Percentiles rank a stretch among this genome's conserved stretches.
phyloP scores from a whole-genome alignment of 225 moss, liverwort and hornwort species.

The Pseudoscleropodium purum region DNA sequence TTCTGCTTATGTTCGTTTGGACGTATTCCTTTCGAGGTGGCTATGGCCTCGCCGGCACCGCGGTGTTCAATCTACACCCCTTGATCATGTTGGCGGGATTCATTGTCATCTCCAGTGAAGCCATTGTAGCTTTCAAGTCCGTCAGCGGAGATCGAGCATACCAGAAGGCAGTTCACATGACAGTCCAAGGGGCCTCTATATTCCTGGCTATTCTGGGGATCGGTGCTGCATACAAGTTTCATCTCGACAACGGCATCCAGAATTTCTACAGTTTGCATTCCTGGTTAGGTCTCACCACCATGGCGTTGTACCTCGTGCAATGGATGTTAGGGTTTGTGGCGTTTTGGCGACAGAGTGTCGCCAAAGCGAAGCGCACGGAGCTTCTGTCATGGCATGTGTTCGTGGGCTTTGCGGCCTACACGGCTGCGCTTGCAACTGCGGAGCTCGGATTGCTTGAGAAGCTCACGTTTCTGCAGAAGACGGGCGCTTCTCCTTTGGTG shows the following conservation, averaged over 20 bases:
- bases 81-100: conserved; percentile 75
- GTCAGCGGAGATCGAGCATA: background rate
- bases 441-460: conserved; percentile 77
- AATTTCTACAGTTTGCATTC: conserved; percentile 97
- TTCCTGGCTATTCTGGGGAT: conserved; percentile 47
- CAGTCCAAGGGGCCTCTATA: conserved; percentile 51
- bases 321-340: conserved; percentile 72
- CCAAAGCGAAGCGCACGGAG: conserved; percentile 34
- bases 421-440: conserved; percentile 49
- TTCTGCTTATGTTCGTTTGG: conserved; percentile 46
- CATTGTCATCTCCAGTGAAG: conserved; percentile 58
- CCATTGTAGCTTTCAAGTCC: conserved; percentile 17
- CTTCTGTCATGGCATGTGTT: conserved; percentile 80
- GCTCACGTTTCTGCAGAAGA: conserved; percentile 72
- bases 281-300: conserved; percentile 69
- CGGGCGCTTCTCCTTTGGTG: background rate
- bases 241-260: conserved; percentile 40
- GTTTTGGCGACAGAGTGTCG: conserved; percentile 63
- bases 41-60: conserved; percentile 23
- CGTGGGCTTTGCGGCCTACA: conserved; percentile 44
- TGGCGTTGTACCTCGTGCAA: conserved; percentile 53
- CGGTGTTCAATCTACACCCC: conserved; percentile 80
- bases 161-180: conserved; percentile 52
- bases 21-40: conserved; percentile 57
- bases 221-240: conserved; percentile 60